A percentile compares a stretch with the other conserved stretches of the same genome.
Evolutionary conservation across 371 early-diverging fungal genomes (phyloP).

Genomic region (Parasitella parasitica): DNA sequence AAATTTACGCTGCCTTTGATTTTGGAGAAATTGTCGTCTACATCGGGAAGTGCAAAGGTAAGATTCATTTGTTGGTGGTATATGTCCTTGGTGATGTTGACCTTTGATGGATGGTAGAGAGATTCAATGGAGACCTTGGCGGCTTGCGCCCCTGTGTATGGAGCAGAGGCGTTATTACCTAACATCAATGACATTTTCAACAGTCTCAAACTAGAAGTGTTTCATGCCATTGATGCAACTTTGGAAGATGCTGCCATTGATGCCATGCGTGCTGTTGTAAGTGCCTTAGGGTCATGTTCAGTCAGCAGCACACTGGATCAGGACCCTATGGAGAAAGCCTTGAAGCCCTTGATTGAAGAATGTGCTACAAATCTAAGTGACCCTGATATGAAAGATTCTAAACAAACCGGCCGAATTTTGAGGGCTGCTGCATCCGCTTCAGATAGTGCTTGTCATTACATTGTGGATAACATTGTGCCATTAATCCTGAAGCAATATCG

Average conservation of each 20-base stretch:
- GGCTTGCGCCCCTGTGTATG: slow-evolving; percentile 79
- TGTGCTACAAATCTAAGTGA: slow-evolving; percentile 68
- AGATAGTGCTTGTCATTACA: slow-evolving; percentile 65
- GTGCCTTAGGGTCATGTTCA: slow-evolving; percentile 42
- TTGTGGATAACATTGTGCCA: slow-evolving; percentile 56
- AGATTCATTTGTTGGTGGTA: no score
- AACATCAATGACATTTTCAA: slow-evolving; percentile 69
- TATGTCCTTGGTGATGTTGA: no score
- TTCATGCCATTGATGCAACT: slow-evolving; percentile 65
- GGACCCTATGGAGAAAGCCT: slow-evolving; percentile 60
- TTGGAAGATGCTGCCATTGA: slow-evolving; percentile 63
- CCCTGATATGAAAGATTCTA: slow-evolving; percentile 72
- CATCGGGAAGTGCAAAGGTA: slow-evolving; percentile 87
- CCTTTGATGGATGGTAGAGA: slow-evolving; percentile 41
- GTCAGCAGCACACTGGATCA: slow-evolving; percentile 23
- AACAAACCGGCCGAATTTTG: slow-evolving; percentile 68
- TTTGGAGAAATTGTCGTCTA: slow-evolving; percentile 86
- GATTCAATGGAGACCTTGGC: slow-evolving; percentile 86
- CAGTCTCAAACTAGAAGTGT: slow-evolving; percentile 69
- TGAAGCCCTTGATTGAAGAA: slow-evolving; percentile 65
- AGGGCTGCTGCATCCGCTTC: slow-evolving; percentile 67
- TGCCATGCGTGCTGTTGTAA: slow-evolving; percentile 60
- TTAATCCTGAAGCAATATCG: slow-evolving; percentile 56
- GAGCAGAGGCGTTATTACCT: slow-evolving; percentile 58
- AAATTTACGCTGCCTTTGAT: slow-evolving; percentile 83